Evolutionary conservation across 495 filamentous ascomycete genomes (phyloP).

Genomic region (Hypoxylon fuscum): DNA sequence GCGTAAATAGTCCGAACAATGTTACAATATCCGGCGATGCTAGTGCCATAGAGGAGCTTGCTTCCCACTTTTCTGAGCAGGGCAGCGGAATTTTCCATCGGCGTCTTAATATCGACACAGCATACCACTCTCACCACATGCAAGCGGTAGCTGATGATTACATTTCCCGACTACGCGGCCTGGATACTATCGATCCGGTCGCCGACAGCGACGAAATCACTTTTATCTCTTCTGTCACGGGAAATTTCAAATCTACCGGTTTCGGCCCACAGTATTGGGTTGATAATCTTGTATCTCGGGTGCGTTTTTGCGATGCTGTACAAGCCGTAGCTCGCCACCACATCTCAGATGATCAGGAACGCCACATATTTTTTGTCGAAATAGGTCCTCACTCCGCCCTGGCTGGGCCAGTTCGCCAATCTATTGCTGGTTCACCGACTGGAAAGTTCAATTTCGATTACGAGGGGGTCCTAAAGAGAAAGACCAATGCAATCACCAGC

Average conservation of each 20-base stretch:
- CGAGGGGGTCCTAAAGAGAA: conserved; percentile 41
- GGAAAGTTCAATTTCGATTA: conserved; percentile 26
- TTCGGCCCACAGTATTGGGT: conserved; percentile 44
- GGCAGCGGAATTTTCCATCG: conserved; percentile 48
- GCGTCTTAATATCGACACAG: conserved; percentile 54
- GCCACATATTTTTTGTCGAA: conserved; percentile 53
- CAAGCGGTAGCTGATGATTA: conserved; percentile 42
- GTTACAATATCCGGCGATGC: conserved; percentile 47
- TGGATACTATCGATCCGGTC: not conserved
- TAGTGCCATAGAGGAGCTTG: conserved; percentile 35
- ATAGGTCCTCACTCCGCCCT: conserved; percentile 61
- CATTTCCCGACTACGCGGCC: not conserved
- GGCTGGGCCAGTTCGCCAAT: conserved; percentile 48
- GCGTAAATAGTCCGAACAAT: conserved; percentile 50
- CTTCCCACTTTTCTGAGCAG: conserved; percentile 51
- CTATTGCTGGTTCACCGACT: too few relatives aligned
- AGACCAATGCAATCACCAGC: too few relatives aligned
- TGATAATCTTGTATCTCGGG: conserved; percentile 45
- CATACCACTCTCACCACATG: conserved; percentile 64
- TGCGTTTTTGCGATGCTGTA: conserved; percentile 50
- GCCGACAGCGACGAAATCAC: conserved; percentile 20
- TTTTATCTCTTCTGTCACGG: conserved; percentile 52
- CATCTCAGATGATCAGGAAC: conserved; percentile 1
- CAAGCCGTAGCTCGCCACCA: not conserved
- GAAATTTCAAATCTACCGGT: conserved; percentile 16